Evolutionary conservation across 441 rosid species (phyloP), one percentile per base, ranked within the genome.

Genomic region (Croton setiger): DNA sequence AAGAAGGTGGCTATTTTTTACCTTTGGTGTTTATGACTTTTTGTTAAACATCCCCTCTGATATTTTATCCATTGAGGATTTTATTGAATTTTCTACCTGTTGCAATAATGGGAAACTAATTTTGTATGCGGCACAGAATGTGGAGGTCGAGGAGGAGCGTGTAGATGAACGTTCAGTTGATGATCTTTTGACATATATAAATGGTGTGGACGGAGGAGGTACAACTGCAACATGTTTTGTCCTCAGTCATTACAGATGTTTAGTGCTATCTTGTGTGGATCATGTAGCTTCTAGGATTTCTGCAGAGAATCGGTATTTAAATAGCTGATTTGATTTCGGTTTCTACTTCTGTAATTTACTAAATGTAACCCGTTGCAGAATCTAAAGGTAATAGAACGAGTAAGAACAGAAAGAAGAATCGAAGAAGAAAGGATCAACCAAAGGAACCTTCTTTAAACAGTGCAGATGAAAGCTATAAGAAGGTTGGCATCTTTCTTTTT

Each of bases 151-250:
- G 69, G 91, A 91, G 82, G 96, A 86, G 68, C 85, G 6, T 64
- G 90, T 82, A 4, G 98, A 93, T 72, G 97, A 89, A 51, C 96
- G 94, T 57, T 93, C 98, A 55, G 96, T 91, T 70, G 98, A 93
- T 74, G 98, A 91, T 60, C 94, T 93, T 48, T 78, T 89, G 72
- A 86, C 97, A 35, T 93, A 81, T 79, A 93, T 91, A 60, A 93
- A 93, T 78, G 90, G 98, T 72, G 88, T 64, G 64, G 78, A 76
- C 72, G 82, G 79, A 83, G 96, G 97, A 83, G 96, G 97, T 89
- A 74, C 64, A 57, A 58, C 63, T 49, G 45, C 36, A 45, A 48
- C 44, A 23, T 35, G 17, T 36, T 23, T 45, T 23, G 49, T 33
- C 63, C 44, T 51, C 13, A 60, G 18, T 52, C 56, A 44, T 54